Evolutionary conservation across 169 alveolate genomes (phyloP), one percentile per base, ranked within the genome.

Genomic region (Perkinsus chesapeaki): DNA sequence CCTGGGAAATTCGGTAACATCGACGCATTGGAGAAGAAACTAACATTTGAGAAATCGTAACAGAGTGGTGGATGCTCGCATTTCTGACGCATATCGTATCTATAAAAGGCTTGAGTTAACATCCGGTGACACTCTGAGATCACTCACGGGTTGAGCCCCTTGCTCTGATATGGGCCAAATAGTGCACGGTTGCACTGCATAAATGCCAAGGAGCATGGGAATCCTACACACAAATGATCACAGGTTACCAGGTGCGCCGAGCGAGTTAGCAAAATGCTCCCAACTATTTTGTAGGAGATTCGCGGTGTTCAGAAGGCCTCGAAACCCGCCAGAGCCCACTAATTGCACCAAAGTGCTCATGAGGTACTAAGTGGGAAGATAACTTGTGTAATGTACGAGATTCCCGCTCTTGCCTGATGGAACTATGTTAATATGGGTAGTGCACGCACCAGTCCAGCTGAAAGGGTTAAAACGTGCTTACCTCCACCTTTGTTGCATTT

Each of bases 1-100:
- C 91, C 92, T 38, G 20, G 9, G 72, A 5, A 39, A 1, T 7
- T 0, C 48, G 31, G 39, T 91, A 9, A 39, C 19, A 34, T 20
- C 34, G 37, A 9, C 37, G 12, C 10, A 10, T 23, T 19, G 91
- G 37, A 39, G 72, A 73, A 73, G 73, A 43, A 16, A 60, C 82
- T 60, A n/a, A 92, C 95, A 34, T 95, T 73, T 82, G 95, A 43
- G 93, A 95, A 92, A 92, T 96, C 96, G 92, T 96, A 96, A 95
- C 97, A 96, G 12, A 95, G 96, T 23, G 97, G 97, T 60, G 97
- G 97, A 47, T 73, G 73, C 73, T 94, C 95, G 91, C 97, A 95
- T 93, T 95, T 95, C 91, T 94, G 92, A 92, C 98, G 96, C 93
- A 95, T 94, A 93, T 96, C 98, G 91, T 96, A 96, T 34, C 95